These are phyloP conservation scores for Suhomyces ambrosiae DNA, from an alignment of 1,139 yeast species.

Conservation along the genomic window DNA sequence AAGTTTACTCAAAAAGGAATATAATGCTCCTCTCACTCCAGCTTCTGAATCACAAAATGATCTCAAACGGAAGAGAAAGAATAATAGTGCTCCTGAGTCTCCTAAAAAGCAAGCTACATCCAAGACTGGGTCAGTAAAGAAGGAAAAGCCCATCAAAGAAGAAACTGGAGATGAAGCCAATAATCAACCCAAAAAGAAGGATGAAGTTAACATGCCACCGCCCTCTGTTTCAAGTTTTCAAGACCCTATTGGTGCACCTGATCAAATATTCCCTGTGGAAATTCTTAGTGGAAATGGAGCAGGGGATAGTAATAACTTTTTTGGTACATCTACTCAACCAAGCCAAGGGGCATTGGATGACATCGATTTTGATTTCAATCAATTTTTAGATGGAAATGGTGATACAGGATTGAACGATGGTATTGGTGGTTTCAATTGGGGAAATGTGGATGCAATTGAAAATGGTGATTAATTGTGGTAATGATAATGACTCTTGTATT, in stretches of 20 bases:
- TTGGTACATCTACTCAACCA: conserved; percentile 22
- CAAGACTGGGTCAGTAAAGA: conserved; percentile 21
- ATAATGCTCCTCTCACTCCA: conserved; percentile 47
- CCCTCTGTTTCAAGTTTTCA: conserved; percentile 26
- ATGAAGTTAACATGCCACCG: conserved; percentile 27
- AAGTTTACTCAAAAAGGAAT: conserved; percentile 35
- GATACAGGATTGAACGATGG: conserved; percentile 39
- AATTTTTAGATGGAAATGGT: conserved; percentile 49
- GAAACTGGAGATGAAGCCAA: conserved; percentile 18
- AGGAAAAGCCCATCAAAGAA: conserved; percentile 23
- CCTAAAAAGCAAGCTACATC: conserved; percentile 33
- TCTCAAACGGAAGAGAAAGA: conserved; percentile 31
- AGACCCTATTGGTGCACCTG: conserved; percentile 31
- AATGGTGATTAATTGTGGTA: conserved; percentile 21
- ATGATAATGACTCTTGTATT: conserved; percentile 1
- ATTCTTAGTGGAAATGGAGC: conserved; percentile 28
- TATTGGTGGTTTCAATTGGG: conserved; percentile 54
- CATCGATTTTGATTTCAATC: conserved; percentile 58
- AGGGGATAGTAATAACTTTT: conserved; percentile 25
- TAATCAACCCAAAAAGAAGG: conserved; percentile 14
- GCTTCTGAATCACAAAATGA: conserved; percentile 41
- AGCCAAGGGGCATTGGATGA: conserved; percentile 39
- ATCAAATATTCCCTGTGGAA: conserved; percentile 42
- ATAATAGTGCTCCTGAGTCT: conserved; percentile 29
- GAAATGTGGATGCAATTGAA: conserved; percentile 49